Evolutionary conservation across 2,329 filamentous ascomycete genomes (phyloP), one percentile per base, ranked within the genome.

Genomic region (Penicillium griseofulvum): DNA sequence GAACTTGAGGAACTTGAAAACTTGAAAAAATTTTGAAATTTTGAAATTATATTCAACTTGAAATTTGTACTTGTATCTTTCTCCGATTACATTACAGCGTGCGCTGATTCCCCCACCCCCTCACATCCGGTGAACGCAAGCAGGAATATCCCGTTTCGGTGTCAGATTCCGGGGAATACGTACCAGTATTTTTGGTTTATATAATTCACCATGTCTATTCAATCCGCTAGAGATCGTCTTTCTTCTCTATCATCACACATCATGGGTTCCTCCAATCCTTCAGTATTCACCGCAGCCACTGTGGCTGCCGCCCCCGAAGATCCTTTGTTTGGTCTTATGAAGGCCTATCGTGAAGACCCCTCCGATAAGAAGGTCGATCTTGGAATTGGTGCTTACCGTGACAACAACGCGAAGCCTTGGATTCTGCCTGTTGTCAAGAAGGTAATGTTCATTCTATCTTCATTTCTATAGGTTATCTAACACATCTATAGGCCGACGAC

Each of bases 361-460:
- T 81, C 79, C 54, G 74, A 81, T 55, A 85, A 90, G 75, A 99
- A 99, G 80, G 89, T 99, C 63, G 94, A 99, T 77, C 78, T 99
- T 76, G 92, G 94, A 72, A 84, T 97, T 78, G 94, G 94, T 66
- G 94, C 94, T 56, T 99, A 99, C 78, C 84, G 94, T 72, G 94
- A 96, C 71, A 83, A 97, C 78, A 88, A 92, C 71, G 93, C 91
- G 58, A 97, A 97, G 80, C 94, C 94, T 3, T 99, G 94, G 94
- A 87, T 99, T 59, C 78, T 99, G 60, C 93, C 94, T 19, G 93
- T 97, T 2, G 93, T 97, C 59, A 95, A 91, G 79, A 95, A 96
- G 89, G 93, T 96, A 56, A 33, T 26, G 19, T 34, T 17, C 16
- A 34, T 31, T 11, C 14, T 16, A 31, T 34, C 14, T 34, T 16